Evolutionary conservation across 164 flowering plant species (phyloP).

Genomic region (Kalanchoe fedtschenkoi): DNA sequence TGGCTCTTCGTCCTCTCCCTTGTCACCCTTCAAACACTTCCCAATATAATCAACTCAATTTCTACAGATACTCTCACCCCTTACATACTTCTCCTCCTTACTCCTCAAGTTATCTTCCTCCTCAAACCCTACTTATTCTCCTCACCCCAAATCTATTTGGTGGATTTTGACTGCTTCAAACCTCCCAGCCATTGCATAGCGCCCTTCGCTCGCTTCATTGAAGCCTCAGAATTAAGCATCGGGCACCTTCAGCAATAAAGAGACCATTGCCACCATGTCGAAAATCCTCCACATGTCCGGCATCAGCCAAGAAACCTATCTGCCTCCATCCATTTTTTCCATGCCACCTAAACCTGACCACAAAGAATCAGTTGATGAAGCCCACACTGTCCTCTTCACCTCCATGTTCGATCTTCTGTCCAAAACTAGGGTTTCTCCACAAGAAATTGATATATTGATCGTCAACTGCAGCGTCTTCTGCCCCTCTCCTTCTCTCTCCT

Average conservation of each 20-base stretch:
- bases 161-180: constrained; percentile 54
- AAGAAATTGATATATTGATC: constrained; percentile 27
- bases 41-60: too few relatives aligned
- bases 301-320: constrained; percentile 41
- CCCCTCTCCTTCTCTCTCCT: constrained; percentile 22
- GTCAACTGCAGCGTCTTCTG: constrained; percentile 28
- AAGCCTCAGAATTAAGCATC: constrained; percentile 26
- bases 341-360: constrained; percentile 47
- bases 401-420: constrained; percentile 41
- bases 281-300: constrained; percentile 44
- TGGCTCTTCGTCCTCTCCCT: neutral
- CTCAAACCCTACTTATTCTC: constrained; percentile 14
- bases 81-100: constrained; percentile 12
- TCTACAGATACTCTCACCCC: too few relatives aligned
- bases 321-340: constrained; percentile 49
- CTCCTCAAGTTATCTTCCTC: constrained; percentile 12
- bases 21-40: too few relatives aligned
- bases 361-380: constrained; percentile 40
- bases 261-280: constrained; percentile 45
- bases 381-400: constrained; percentile 44
- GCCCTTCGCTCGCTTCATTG: constrained; percentile 40
- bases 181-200: constrained; percentile 45
- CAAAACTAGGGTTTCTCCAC: constrained; percentile 14
- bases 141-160: constrained; percentile 30
- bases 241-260: constrained; percentile 21